These are phyloP conservation scores for Ogataea polymorpha DNA, from an alignment of 805 yeast species.

Conservation along the genomic window DNA sequence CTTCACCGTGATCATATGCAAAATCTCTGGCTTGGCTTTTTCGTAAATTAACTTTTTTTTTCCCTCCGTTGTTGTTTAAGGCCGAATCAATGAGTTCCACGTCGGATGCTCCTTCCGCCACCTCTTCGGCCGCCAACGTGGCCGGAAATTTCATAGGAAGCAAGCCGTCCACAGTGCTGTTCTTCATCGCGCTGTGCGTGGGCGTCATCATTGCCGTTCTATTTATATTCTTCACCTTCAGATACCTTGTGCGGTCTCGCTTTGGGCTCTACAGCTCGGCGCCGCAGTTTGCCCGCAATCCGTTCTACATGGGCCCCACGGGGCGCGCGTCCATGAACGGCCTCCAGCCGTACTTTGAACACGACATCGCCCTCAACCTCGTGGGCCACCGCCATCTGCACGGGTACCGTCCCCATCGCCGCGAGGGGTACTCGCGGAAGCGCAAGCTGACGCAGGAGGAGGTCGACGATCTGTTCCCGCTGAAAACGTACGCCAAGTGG, in stretches of 20 bases:
- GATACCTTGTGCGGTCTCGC: conserved; percentile 56
- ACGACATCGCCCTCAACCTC: conserved; percentile 14
- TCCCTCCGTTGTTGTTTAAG: neutral
- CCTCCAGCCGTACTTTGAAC: conserved; percentile 24
- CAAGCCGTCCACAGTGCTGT: conserved; percentile 60
- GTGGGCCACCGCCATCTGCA: conserved; percentile 9
- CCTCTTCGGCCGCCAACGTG: conserved; percentile 2
- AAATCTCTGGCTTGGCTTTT: neutral
- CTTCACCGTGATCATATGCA: conserved; percentile 27
- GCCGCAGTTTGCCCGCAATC: conserved; percentile 27
- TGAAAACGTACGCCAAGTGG: conserved; percentile 57
- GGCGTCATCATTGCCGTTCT: conserved; percentile 56
- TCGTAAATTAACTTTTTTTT: conserved; percentile 1
- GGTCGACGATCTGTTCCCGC: conserved; percentile 60
- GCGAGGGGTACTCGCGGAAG: conserved; percentile 41
- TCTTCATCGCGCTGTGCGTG: conserved; percentile 60
- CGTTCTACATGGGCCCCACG: conserved; percentile 25
- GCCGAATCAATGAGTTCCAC: conserved; percentile 4
- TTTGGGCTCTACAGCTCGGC: conserved; percentile 49
- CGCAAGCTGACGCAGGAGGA: conserved; percentile 52
- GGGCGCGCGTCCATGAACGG: conserved; percentile 27
- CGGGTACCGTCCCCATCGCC: conserved; percentile 5
- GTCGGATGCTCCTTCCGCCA: conserved; percentile 2
- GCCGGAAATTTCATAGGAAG: conserved; percentile 33
- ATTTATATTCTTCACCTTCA: conserved; percentile 56